Conservation (phyloP, 1,139 yeast genomes). For the Hyphopichia buzzinii region DNA sequence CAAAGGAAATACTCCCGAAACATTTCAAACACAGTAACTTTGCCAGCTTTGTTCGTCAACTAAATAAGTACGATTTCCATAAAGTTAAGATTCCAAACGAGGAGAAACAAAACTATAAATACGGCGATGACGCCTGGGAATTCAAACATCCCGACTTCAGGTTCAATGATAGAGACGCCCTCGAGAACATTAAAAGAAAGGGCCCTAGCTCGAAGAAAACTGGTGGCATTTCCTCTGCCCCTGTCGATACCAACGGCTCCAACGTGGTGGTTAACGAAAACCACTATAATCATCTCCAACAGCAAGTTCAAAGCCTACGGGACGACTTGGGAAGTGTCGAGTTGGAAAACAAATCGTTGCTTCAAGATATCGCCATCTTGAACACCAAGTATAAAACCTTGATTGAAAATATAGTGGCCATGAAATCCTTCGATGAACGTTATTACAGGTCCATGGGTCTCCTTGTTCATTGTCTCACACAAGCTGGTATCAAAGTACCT, state of each 20-base stretch:
- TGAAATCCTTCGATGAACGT: conserved; percentile 57
- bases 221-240: background rate
- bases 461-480: conserved; percentile 48
- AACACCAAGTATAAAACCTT: conserved; percentile 63
- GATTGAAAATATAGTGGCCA: conserved; percentile 55
- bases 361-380: conserved; percentile 44
- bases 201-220: conserved; percentile 59
- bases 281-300: conserved; percentile 1
- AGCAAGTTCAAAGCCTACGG: conserved; percentile 24
- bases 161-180: conserved; percentile 63
- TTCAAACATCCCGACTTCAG: conserved; percentile 88
- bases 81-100: conserved; percentile 70
- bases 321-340: conserved; percentile 43
- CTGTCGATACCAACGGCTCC: conserved; percentile 7
- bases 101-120: conserved; percentile 50
- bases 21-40: conserved; percentile 93
- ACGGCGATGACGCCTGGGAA: conserved; percentile 90
- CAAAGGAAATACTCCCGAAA: conserved; percentile 78
- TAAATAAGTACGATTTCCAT: conserved; percentile 96
- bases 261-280: conserved; percentile 2
- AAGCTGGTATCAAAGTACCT: conserved; percentile 67
- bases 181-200: conserved; percentile 79
- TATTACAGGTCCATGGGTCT: conserved; percentile 50
- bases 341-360: conserved; percentile 39
- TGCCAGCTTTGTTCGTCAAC: conserved; percentile 90